These are phyloP conservation scores for Aspergillus hortae DNA, from an alignment of 2,329 filamentous ascomycete genomes.

Conservation along the genomic window DNA sequence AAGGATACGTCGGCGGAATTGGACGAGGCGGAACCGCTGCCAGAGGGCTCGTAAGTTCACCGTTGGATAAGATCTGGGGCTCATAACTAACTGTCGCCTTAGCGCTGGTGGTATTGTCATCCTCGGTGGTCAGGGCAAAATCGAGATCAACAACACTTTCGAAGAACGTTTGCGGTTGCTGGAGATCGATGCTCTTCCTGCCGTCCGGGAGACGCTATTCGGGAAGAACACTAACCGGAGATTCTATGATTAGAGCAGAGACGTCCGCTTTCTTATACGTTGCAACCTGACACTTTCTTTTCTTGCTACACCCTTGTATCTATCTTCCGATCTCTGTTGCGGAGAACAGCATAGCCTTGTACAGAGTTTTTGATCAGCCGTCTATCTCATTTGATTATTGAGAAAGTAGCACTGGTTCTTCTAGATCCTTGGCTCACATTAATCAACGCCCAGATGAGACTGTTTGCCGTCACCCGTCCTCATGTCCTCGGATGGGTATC, in stretches of 20 bases:
- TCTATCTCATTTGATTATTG: not conserved
- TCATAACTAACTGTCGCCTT: slow-evolving; percentile 9
- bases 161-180: slow-evolving; percentile 85
- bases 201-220: slow-evolving; percentile 81
- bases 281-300: slow-evolving; percentile 5
- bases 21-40: slow-evolving; percentile 74
- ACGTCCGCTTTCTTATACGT: slow-evolving; percentile 7
- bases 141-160: slow-evolving; percentile 98
- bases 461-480: not conserved
- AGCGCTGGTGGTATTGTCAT: slow-evolving; percentile 83
- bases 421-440: not conserved
- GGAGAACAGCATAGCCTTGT: slow-evolving; percentile 16
- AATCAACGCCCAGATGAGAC: not conserved
- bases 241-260: slow-evolving; percentile 73
- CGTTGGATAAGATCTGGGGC: not conserved
- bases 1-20: slow-evolving; percentile 67
- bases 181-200: slow-evolving; percentile 78
- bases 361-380: slow-evolving; percentile 3
- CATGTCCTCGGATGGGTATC: slow-evolving; percentile 6
- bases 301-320: slow-evolving; percentile 12
- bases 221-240: slow-evolving; percentile 93
- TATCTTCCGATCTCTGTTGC: slow-evolving; percentile 12
- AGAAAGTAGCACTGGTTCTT: not conserved
- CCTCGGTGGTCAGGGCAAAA: slow-evolving; percentile 81
- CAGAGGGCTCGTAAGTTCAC: slow-evolving; percentile 73